Conservation (phyloP, 306 rosid species). For the Alnus rubra region DNA sequence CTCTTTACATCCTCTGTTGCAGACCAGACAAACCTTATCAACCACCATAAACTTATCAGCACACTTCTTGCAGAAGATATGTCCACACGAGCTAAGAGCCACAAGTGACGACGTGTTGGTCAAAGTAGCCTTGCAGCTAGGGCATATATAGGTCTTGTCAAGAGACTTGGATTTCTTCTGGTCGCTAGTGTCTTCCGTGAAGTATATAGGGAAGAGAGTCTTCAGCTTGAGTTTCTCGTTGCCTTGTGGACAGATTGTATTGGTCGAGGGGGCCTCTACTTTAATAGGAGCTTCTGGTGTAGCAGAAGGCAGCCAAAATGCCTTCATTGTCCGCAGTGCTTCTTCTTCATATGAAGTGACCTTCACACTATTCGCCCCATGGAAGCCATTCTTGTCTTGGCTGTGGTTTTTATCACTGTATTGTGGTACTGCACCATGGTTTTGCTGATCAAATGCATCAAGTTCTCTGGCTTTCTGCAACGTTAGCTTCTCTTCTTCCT, state of each 20-base stretch:
- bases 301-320: slow-evolving; percentile 99
- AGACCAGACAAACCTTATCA: slow-evolving; percentile 90
- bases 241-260: slow-evolving; percentile 87
- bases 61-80: slow-evolving; percentile 90
- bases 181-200: slow-evolving; percentile 76
- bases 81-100: slow-evolving; percentile 90
- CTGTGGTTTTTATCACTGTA: slow-evolving; percentile 69
- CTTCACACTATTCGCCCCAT: slow-evolving; percentile 97
- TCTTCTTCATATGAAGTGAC: slow-evolving; percentile 98
- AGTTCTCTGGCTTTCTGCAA: slow-evolving; percentile 88
- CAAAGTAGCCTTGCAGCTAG: slow-evolving; percentile 92
- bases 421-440: slow-evolving; percentile 93
- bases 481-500: slow-evolving; percentile 71
- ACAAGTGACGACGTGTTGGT: slow-evolving; percentile 83
- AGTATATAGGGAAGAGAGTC: slow-evolving; percentile 71
- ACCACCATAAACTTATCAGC: slow-evolving; percentile 86
- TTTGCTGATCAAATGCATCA: slow-evolving; percentile 97
- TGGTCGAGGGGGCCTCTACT: slow-evolving; percentile 70
- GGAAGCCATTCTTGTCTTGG: slow-evolving; percentile 82
- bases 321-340: slow-evolving; percentile 98
- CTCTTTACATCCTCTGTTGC: slow-evolving; percentile 82
- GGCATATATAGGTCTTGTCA: slow-evolving; percentile 71
- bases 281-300: slow-evolving; percentile 85
- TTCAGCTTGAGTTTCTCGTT: slow-evolving; percentile 84
- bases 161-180: slow-evolving; percentile 60